Evolutionary conservation across 1,284 basidiomycete species (phyloP), one percentile per base, ranked within the genome.

Genomic region (Apiotrichum sp.): DNA sequence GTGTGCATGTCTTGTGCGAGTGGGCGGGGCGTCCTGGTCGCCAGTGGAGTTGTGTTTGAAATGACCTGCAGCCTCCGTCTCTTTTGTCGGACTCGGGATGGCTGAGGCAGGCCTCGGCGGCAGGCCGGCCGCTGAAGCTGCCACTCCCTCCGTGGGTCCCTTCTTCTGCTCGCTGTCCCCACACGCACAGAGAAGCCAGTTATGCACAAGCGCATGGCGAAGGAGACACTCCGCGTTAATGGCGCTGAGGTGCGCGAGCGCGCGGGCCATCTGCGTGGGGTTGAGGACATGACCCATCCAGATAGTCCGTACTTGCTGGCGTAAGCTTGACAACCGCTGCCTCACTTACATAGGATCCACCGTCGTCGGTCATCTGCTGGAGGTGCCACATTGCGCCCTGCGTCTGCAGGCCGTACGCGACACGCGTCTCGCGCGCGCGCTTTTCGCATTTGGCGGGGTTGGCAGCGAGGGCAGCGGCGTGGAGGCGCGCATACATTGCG

Each of bases 341-440:
- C 33, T 4, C 11, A 50, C 57, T 52, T 47, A 58, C 57, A 34
- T 45, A 58, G 10, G 33, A 6, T 5, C 49, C 50, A 22, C 51
- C 42, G 9, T 52, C 31, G 9, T 50, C 57, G 4, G 33, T n/a
- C 53, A 58, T 58, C 4, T 36, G 42, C 16, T 29, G 44, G 4
- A 58, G 6, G 3, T 42, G 49, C 57, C 57, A 58, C 44, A 45
- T 14, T 7, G 34, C 41, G 13, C 53, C 57, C 9, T 41, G 22
- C 1, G 53, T 49, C 41, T 45, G 52, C 1, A 58, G 42, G 6
- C 57, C 53, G 38, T 55, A 55, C 3, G 31, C 57, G 7, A 44
- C 8, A 2, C 41, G 16, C 0, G 53, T 47, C 11, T 22, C 33
- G 8, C 50, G n/a, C n/a, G 43, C 11, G 4, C 47, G 47, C 22